Evolutionary conservation across 2,329 filamentous ascomycete genomes (phyloP), one percentile per base, ranked within the genome.

Genomic region (Peltaster fructicola): DNA sequence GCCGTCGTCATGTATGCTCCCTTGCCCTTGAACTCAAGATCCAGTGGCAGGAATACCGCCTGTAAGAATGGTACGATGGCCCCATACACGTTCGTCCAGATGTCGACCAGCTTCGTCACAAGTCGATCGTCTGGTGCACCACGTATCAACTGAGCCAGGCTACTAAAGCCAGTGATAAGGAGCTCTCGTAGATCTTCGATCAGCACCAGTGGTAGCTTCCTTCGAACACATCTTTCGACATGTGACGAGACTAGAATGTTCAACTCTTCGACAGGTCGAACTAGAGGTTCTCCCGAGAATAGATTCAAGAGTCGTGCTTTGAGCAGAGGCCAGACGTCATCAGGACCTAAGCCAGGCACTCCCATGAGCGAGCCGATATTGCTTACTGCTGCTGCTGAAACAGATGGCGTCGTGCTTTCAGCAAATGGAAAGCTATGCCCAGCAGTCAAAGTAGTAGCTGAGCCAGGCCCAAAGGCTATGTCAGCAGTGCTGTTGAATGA

Each of bases 1-100:
- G 80, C 71, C 1, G 66, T 51, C 1, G 65, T 73, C 65, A 95
- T 74, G 27, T 95, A 65, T 0, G 69, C 61, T 9, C 88, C 88
- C 22, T 67, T 66, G 5, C 85, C 88, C 26, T 80, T 74, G 46
- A 98, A 91, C 47, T 98, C 88, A 7, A 92, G 66, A 43, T 98
- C 88, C 1, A 98, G 57, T 0, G 84, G 88, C 2, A 98, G 57
- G 45, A 98, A 93, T 1, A 93, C 84, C 1, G 85, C 82, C 54
- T 95, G 85, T 40, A 98, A 73, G 44, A 92, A 95, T 0, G 88
- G 88, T 4, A 95, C 54, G 17, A 95, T 79, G 5, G 69, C 77
- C 3, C 81, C 85, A 42, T 93, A 93, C 0, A 88, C 84, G 22
- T 88, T 73, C 30, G 90, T 68, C 88, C 88, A 98, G 44, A 93